These are phyloP conservation scores for Mortierella sp. DNA, from an alignment of 371 early-diverging fungal species.

Conservation along the genomic window DNA sequence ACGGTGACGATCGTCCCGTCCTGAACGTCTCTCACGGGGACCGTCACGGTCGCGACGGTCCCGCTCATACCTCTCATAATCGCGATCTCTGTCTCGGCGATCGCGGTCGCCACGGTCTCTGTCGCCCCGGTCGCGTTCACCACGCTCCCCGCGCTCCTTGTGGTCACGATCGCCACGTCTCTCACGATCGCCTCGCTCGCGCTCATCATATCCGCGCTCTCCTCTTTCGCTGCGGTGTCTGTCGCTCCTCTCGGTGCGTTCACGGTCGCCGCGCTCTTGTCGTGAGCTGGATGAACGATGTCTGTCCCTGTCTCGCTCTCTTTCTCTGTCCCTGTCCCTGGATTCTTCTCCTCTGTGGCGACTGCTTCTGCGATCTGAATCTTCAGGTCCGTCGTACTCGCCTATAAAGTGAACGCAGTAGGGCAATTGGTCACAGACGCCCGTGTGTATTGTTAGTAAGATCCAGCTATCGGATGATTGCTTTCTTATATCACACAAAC, in stretches of 20 bases:
- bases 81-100: slow-evolving; percentile 58
- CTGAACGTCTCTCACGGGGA: slow-evolving; percentile 54
- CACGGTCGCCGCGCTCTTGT: slow-evolving; percentile 55
- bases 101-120: slow-evolving; percentile 32
- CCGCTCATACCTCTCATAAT: slow-evolving; percentile 53
- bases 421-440: background rate
- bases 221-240: slow-evolving; percentile 63
- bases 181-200: slow-evolving; percentile 55
- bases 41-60: slow-evolving; percentile 46
- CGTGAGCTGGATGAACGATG: slow-evolving; percentile 55
- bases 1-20: slow-evolving; percentile 57
- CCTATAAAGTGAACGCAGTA: slow-evolving; percentile 20
- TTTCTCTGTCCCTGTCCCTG: slow-evolving; percentile 55
- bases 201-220: slow-evolving; percentile 36
- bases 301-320: slow-evolving; percentile 49
- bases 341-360: slow-evolving; percentile 58
- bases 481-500: background rate
- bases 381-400: slow-evolving; percentile 54
- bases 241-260: slow-evolving; percentile 51
- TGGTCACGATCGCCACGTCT: slow-evolving; percentile 60
- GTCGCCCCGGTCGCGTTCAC: slow-evolving; percentile 52
- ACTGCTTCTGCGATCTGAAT: slow-evolving; percentile 53
- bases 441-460: background rate
- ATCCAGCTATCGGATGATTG: background rate
- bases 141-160: slow-evolving; percentile 50